Evolutionary conservation across 345 rosid genomes (phyloP), one percentile per base, ranked within the genome.

Genomic region (Conringia planisiliqua): DNA sequence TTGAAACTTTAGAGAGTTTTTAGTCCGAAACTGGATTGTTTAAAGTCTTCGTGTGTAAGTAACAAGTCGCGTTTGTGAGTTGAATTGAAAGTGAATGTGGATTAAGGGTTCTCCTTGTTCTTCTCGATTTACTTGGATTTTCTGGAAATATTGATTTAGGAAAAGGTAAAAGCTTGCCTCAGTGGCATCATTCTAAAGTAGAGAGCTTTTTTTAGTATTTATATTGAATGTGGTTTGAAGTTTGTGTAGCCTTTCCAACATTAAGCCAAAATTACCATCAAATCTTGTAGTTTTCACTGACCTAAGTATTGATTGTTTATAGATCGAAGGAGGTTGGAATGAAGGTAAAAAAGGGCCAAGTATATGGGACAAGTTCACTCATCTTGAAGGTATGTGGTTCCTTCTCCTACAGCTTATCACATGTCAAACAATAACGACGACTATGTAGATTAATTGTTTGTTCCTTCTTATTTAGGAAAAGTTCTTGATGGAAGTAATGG

Each of bases 361-460:
- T 73, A 89, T 91, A 65, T 91, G 98, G 98, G 98, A 91, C 66
- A 86, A 83, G 71, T 91, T 91, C 70, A 47, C 95, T n/a, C 96
- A 80, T 62, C 70, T 76, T 9, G 72, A 85, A 83, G 98, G 96
- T 86, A 33, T 66, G 9, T 13, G 9, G 9, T 61, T 57, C 6
- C 36, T 66, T 72, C 35, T 30, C 59, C 54, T 30, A 24, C 43
- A 22, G 57, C 59, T 47, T 29, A 39, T 51, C 7, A 3, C 8
- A 2, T 40, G 47, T 27, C 3, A 36, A 35, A 11, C 22, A 3
- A 44, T 13, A 18, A 36, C 7, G 13, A 8, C 0, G 7, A 18
- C 4, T 57, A 20, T 33, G 43, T 24, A 3, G 43, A 64, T 62
- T 62, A 56, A 20, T 32, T 68, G 52, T 62, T 16, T 50, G 33